Base-by-base conservation (phyloP, 78 protist genomes). In the Dictyostelium capitatum region DNA sequence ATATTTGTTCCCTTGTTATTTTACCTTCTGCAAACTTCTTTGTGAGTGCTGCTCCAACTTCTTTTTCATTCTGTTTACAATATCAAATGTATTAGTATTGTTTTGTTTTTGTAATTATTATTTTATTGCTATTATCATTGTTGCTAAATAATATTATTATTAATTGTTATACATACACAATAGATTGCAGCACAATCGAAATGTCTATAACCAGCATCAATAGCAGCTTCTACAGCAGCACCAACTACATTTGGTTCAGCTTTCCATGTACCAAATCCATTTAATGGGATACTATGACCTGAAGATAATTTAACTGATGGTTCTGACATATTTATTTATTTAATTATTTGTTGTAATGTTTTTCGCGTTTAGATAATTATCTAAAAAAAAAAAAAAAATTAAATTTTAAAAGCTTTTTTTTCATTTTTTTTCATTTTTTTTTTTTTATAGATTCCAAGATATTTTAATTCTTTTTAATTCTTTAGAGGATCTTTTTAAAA, bases 151-250 rank as follows among this genome's bases (percentile, higher is more conserved):
- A 6, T 37, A 37, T 37, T 37, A 19, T n/a, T 3, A 8, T 7
- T n/a, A n/a, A 46, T n/a, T 15, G 3, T 74, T 74, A 78, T 9
- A 64, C 54, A 23, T 81, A 82, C 90, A 46, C 79, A 57, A 82
- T 97, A 97, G 20, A 48, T n/a, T 14, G 64, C 30, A 28, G 98
- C 98, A 57, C 97, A 79, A 89, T 97, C 98, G 37, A 97, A 75
- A 73, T 87, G 98, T 37, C 95, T 79, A 81, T 93, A 97, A 51
- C 97, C 98, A 20, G 57, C 32, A 5, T 46, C 50, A 0, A 95
- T 47, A 6, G 97, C 97, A 43, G 3, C 47, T 28, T 84, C 59
- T 10, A 96, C 96, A 15, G 95, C 89, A 6, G n/a, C 23, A 9
- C 85, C 96, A 30, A 82, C 96, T 2, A 32, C 70, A 1, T 70